phyloP scores from a whole-genome alignment of 352 stramenopile genomes.

The Phytopythium ostracodes region DNA sequence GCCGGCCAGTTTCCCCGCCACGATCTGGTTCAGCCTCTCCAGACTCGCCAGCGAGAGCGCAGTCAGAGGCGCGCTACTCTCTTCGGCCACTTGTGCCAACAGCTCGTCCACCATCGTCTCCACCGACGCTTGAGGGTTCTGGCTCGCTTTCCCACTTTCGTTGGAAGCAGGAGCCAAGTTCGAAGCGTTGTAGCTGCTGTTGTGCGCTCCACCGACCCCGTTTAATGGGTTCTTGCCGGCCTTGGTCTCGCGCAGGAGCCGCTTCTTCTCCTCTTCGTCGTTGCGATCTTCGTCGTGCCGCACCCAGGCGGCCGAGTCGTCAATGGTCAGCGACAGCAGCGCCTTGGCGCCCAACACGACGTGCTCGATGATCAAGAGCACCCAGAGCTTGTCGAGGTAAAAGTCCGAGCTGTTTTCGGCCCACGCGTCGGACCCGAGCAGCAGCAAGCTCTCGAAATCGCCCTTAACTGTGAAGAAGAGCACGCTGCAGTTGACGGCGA shows the following conservation, averaged over 20 bases:
- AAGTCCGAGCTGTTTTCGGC: conserved; percentile 11
- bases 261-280: conserved; percentile 42
- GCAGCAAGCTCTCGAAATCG: conserved; percentile 59
- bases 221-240: background rate
- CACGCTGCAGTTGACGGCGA: conserved; percentile 71
- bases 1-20: conserved; percentile 36
- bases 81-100: conserved; percentile 8
- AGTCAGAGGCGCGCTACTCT: conserved; percentile 2
- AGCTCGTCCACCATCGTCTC: conserved; percentile 15
- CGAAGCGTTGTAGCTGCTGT: background rate
- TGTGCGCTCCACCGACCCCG: background rate
- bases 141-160: background rate
- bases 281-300: conserved; percentile 58
- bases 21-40: conserved; percentile 29
- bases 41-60: background rate
- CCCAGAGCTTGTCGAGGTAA: conserved; percentile 58
- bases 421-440: conserved; percentile 14
- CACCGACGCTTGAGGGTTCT: background rate
- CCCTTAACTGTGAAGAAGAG: conserved; percentile 66
- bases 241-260: conserved; percentile 10
- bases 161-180: background rate
- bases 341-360: conserved; percentile 61
- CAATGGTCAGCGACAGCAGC: conserved; percentile 55
- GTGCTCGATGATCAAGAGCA: conserved; percentile 63
- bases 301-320: conserved; percentile 71